A percentile compares a stretch with the other conserved stretches of the same genome.
These are phyloP conservation scores for Boechera retrofracta DNA, from an alignment of 345 rosid genomes.

Conservation along the genomic window DNA sequence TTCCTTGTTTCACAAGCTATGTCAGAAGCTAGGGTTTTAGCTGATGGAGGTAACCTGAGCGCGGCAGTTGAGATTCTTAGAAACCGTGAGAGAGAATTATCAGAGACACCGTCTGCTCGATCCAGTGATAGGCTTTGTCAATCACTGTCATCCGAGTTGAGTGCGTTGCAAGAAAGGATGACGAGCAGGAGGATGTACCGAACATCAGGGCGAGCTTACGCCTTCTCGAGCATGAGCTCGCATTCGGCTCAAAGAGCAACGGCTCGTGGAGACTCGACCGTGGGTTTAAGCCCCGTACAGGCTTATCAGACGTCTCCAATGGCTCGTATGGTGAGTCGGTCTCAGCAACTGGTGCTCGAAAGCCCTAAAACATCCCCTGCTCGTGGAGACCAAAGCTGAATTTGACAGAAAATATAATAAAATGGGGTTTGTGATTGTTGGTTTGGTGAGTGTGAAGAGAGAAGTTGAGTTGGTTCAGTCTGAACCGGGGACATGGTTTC, in stretches of 20 bases:
- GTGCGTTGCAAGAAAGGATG: constrained; percentile 46
- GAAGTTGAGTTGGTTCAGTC: constrained; percentile 29
- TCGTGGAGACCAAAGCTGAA: constrained; percentile 21
- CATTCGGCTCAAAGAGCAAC: constrained; percentile 47
- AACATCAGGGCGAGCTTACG: constrained; percentile 44
- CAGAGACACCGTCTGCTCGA: constrained; percentile 36
- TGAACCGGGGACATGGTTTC: constrained; percentile 21
- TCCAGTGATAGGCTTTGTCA: constrained; percentile 34
- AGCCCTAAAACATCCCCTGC: background rate
- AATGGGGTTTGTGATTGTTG: constrained; percentile 5
- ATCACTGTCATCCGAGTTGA: constrained; percentile 37
- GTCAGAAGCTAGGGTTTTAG: constrained; percentile 74
- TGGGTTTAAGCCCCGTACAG: constrained; percentile 7
- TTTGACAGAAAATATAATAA: background rate
- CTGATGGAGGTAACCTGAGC: constrained; percentile 68
- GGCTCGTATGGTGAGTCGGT: constrained; percentile 45
- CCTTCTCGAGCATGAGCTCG: constrained; percentile 42
- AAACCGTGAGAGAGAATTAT: constrained; percentile 33
- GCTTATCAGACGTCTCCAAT: constrained; percentile 41
- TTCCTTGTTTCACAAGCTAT: constrained; percentile 81
- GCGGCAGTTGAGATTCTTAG: constrained; percentile 56
- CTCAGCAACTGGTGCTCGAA: constrained; percentile 28
- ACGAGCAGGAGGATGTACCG: constrained; percentile 33
- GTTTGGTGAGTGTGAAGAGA: constrained; percentile 1
- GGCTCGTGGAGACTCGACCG: constrained; percentile 22